Base-by-base conservation (phyloP, 371 early-diverging fungal species). In the Mortierella sp. region DNA sequence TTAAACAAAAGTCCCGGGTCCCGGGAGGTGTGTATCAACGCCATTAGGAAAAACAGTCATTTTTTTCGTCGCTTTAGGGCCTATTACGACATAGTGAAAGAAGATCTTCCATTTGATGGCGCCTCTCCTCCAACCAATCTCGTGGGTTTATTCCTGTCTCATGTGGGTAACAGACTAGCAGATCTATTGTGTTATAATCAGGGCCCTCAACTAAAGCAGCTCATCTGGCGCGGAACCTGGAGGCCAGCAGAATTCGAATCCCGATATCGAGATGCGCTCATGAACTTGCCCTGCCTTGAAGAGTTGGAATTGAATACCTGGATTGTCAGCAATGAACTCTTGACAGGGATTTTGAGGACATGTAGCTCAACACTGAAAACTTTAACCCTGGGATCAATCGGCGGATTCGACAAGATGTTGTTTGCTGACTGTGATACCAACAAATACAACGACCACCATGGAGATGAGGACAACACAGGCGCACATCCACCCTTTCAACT, bases 251-350 rank as follows among this genome's bases (percentile, higher is more conserved):
- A 45, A 19, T 2, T 67, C n/a, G 28, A 47, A 10, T 0, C 19
- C 8, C 22, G 5, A 9, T 38, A 22, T n/a, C 58, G 19, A 16
- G 28, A 58, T 22, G 68, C 68, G 11, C 7, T 67, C 19, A 67
- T 36, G 60, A 58, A 60, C 24, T 22, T 67, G 60, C 68, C 68
- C 4, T 36, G n/a, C 8, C 43, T 67, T 15, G 36, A 60, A 38
- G 60, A 58, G 13, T 50, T 67, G 50, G 33, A 19, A 7, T 24
- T 67, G 36, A 41, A 36, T 50, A 47, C 16, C 10, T 67, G 59
- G 68, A 47, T 19, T 19, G 13, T 55, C 15, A 28, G 19, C 40
- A 67, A 47, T 21, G 68, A 67, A 15, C 11, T 60, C 6, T 19
- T 67, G 48, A 0, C 21, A 0, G 60, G 50, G 19, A 47, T 67